Base-by-base conservation (phyloP, 2,329 filamentous ascomycete genomes). In the Calonectria naviculata region DNA sequence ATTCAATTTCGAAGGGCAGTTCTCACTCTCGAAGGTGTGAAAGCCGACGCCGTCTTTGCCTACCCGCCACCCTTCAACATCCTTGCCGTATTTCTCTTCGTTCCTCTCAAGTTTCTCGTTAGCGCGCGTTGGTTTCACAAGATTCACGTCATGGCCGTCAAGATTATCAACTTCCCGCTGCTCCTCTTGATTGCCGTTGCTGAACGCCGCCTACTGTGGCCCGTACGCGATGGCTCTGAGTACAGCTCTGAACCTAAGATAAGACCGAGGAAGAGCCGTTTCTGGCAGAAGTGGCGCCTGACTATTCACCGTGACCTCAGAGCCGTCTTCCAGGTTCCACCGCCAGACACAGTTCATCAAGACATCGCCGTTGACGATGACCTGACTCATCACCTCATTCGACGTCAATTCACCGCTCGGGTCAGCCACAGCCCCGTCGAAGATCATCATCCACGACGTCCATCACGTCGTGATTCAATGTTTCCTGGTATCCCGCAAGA, bases 121-220 rank as follows among this genome's bases (percentile, higher is more conserved):
- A 91, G 91, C n/a, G 91, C 93, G 0, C 91, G 94, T 52, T 96
- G 94, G 94, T 97, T 97, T 80, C 94, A 97, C 85, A 97, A 96
- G 83, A 93, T 96, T 78, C 95, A 97, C 80, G 94, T 97, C 68
- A 90, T 91, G 69, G 89, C 90, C 12, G 92, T 97, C 26, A 91
- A 94, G 42, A 84, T 91, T 10, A 88, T 95, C 77, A 97, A 97
- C 81, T 87, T 93, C 3, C 94, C 94, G 0, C 85, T 95, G 6
- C 86, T 97, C 2, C 87, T 96, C 5, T 76, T 93, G 71, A 93
- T 97, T 71, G 90, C 92, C 21, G 83, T 92, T 24, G 88, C 92
- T 72, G 94, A 97, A 82, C 90, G 94, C 62, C 88, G 89, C 7
- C 85, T 90, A 12, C 87, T 95, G 19, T 94, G 93, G 93, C 82